Conservation (phyloP, 352 stramenopile species). For the Pythium biforme region DNA sequence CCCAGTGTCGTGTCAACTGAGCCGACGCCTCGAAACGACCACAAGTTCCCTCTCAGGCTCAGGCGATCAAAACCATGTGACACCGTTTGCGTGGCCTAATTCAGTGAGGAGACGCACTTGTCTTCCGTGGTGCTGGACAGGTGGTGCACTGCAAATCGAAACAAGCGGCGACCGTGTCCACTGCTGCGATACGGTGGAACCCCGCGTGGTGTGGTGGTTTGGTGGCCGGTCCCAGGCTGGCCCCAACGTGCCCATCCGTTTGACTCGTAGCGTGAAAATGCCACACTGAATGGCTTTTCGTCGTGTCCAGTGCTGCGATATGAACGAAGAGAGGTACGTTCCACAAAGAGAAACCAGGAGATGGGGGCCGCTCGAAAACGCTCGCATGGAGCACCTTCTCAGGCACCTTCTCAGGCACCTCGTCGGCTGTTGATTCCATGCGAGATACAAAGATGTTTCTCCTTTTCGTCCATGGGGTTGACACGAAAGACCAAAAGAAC, state of each 20-base stretch:
- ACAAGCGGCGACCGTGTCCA: conserved; percentile 10
- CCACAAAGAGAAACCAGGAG: background rate
- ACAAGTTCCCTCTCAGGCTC: background rate
- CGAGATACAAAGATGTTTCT: too few species aligned
- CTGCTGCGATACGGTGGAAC: conserved; percentile 9
- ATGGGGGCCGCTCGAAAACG: background rate
- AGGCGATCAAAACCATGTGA: conserved; percentile 9
- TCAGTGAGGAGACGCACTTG: background rate
- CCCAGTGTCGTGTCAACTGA: background rate
- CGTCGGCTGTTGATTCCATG: too few species aligned
- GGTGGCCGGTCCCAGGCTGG: background rate
- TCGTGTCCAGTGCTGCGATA: conserved; percentile 23
- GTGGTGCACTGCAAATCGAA: background rate
- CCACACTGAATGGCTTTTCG: background rate
- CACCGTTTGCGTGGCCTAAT: background rate
- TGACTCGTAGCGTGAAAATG: background rate
- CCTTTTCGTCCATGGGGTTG: too few species aligned
- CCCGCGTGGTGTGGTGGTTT: background rate
- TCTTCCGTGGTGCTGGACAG: background rate
- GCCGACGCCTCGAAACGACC: background rate
- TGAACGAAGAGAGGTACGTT: too few species aligned
- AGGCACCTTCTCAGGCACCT: too few species aligned
- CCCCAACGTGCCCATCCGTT: background rate
- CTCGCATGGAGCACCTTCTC: too few species aligned
- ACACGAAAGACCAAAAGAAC: too few species aligned